Evolutionary conservation across 352 stramenopile species (phyloP).

Genomic region (Thalassiosira allenii): DNA sequence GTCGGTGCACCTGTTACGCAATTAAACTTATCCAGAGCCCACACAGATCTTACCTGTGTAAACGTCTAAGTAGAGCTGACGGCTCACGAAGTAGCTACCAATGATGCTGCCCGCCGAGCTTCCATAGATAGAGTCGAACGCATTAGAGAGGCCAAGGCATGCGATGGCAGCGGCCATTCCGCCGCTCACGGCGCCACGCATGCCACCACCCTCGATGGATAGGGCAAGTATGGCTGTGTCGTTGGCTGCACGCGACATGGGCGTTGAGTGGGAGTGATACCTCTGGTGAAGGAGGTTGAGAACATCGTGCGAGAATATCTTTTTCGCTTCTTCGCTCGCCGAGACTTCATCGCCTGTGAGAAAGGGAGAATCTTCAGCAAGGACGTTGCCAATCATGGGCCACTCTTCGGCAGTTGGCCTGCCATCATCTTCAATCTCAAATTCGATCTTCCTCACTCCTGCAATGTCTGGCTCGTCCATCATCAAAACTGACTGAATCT

Average conservation of each 20-base stretch:
- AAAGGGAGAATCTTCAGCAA: conserved; percentile 29
- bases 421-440: neutral
- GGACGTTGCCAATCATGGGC: conserved; percentile 41
- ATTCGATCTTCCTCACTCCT: neutral
- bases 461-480: neutral
- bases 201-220: conserved; percentile 81
- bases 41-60: too few relatives aligned
- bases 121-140: conserved; percentile 81
- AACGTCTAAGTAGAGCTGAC: conserved; percentile 83
- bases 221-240: conserved; percentile 70
- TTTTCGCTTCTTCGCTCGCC: conserved; percentile 1
- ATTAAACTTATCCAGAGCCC: too few relatives aligned
- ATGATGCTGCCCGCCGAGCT: conserved; percentile 78
- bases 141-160: conserved; percentile 73
- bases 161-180: conserved; percentile 82
- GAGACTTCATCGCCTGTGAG: conserved; percentile 2
- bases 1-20: too few relatives aligned
- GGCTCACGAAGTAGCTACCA: conserved; percentile 78
- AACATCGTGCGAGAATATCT: conserved; percentile 66
- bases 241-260: conserved; percentile 52
- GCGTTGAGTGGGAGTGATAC: conserved; percentile 63
- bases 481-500: neutral
- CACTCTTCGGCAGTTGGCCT: conserved; percentile 31
- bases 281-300: conserved; percentile 69
- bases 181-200: conserved; percentile 74